Evolutionary conservation across 768 basidiomycete species (phyloP), one percentile per base, ranked within the genome.

Genomic region (Sarcomyxa edulis): DNA sequence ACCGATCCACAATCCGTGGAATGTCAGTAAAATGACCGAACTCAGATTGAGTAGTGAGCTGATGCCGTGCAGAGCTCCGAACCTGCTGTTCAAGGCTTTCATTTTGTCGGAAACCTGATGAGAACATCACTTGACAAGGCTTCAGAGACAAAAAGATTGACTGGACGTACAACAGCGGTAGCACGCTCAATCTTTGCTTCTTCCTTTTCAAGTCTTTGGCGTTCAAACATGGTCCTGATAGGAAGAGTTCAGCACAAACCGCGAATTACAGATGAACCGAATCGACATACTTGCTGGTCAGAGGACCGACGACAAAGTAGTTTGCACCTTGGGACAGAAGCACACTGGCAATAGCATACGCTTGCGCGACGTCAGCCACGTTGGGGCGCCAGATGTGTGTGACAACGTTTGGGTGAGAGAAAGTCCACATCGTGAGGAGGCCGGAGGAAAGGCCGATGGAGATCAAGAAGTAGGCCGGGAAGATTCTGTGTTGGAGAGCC

Each of bases 1-100:
- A 20, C 75, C 84, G 30, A 86, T 72, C 76, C 77, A 85, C 26
- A 85, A 55, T 10, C 85, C 85, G 47, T 86, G 84, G 61, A 84
- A 79, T 23, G 60, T 58, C 33, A 85, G 54, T 3, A 75, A 72
- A 38, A 83, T 54, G 46, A 88, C 67, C 7, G 78, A 70, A 11
- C 56, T 50, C 24, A 87, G 60, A 58, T 87, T 89, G 39, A 76
- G 70, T 16, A 84, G 60, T 5, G 79, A 81, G 54, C 81, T 81
- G 47, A 84, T 53, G 7, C 83, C 82, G 53, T 90, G 86, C 37
- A 84, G 63, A 48, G 60, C 61, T 3, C 74, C 74, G 54, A 92
- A 92, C 31, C 66, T 69, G 47, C 66, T 66, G 60, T 81, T 86
- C 44, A 89, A 51, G 2, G 69, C 68, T 54, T 81, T 81, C 81